Base-by-base conservation (phyloP, 1,284 basidiomycete genomes). In the Cutaneotrichosporon cutaneum region DNA sequence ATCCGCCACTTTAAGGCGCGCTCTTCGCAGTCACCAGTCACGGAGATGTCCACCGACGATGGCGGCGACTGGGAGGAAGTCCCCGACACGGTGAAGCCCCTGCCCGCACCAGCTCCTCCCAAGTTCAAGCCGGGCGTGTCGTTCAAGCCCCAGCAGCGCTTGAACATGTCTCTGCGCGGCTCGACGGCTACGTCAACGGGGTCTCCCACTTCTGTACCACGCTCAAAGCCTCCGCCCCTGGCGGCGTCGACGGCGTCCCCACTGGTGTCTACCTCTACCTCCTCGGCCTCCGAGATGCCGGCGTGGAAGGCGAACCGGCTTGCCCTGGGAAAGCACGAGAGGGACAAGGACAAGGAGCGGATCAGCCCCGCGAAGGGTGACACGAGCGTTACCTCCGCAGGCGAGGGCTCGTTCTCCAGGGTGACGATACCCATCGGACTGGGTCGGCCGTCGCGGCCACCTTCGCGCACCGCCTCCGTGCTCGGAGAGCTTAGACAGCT, bases 231-330 rank as follows among this genome's bases (percentile, higher is more conserved):
- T 27, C 51, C 30, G 58, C 51, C 52, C 5, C 16, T 21, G 16
- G 51, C 51, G 9, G 32, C 57, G 16, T 26, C 42, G 7, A 18
- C 16, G 18, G 18, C 39, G 39, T 42, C 39, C 18, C 39, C 39
- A 7, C 18, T 42, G 16, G 39, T 18, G 16, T 42, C 39, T n/a
- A 42, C 39, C 24, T 45, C 21, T 9, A 16, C 45, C 45, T n/a
- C n/a, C n/a, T 26, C 24, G 45, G 45, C 22, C 14, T 22, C 54
- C 11, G 54, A 52, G 21, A 62, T 70, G 4, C 69, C 69, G 0
- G 63, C 60, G 22, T 70, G 69, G 69, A 70, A 70, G 61, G 54
- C 61, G 56, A 63, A 68, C 62, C 63, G 69, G 13, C 61, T 68
- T 16, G 58, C 65, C 14, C 30, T 68, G 44, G 69, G 69, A 36